Base-by-base conservation (phyloP, 1,284 basidiomycete genomes). In the Rhodotorula glutinis region DNA sequence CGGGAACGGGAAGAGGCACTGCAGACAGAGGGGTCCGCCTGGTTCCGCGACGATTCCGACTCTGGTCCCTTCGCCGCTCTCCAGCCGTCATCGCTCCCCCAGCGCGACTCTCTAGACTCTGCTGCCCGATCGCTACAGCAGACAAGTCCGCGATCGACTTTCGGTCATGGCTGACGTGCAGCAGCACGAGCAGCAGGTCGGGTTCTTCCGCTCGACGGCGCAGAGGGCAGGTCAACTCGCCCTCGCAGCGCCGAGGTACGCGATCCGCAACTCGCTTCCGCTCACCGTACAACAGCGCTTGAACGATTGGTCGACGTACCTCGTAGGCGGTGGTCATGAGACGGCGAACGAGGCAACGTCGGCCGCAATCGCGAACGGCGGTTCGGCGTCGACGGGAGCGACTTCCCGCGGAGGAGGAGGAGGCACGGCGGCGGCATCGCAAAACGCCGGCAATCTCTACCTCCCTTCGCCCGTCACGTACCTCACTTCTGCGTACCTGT, bases 391-490 rank as follows among this genome's bases (percentile, higher is more conserved):
- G 33, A 38, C 33, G 33, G 33, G 33, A 38, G 7, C 33, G 33
- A 38, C 33, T 38, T 38, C 33, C 33, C 33, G 33, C 33, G 33
- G 33, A 38, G 33, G 33, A 38, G 33, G 33, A 38, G 33, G 7
- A 5, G 13, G 38, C 3, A 9, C 57, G n/a, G 23, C 58, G 13
- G 27, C 41, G 10, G 14, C 43, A 7, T 19, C 51, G 14, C 13
- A 14, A 29, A 23, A 29, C 19, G 30, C 57, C 29, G 10, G 41
- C n/a, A 23, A n/a, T 33, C 14, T 40, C 21, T 21, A 13, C 46
- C 43, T 69, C n/a, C 67, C 67, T 2, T 51, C 60, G 16, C 69
- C 63, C 17, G 27, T 67, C 25, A 61, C 69, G 44, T 71, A 58
- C 62, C 55, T 65, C 43, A 60, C 55, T 16, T 61, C 57, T 40